These are phyloP conservation scores for Raddia distichophylla DNA, from an alignment of 176 grass and related monocot genomes.

Conservation along the genomic window DNA sequence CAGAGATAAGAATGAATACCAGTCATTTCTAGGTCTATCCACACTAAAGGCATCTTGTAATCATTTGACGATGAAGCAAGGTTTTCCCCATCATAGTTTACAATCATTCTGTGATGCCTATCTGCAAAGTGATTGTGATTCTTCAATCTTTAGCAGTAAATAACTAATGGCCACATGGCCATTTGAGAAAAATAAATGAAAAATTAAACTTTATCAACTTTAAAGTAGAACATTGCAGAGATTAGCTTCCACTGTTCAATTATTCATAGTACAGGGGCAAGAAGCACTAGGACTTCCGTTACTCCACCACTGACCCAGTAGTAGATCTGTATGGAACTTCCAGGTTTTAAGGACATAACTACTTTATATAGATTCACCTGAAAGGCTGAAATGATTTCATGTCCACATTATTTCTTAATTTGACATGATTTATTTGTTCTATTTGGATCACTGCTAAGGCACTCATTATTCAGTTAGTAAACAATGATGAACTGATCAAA, in stretches of 20 bases:
- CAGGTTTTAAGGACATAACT: conserved; percentile 5
- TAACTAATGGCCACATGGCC: background rate
- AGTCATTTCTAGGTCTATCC: conserved; percentile 94
- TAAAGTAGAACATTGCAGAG: conserved; percentile 14
- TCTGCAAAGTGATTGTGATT: conserved; percentile 34
- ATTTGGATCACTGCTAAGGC: background rate
- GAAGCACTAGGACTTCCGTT: conserved; percentile 11
- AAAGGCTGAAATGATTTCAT: background rate
- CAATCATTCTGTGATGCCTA: conserved; percentile 32
- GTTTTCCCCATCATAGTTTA: conserved; percentile 37
- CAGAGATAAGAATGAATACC: conserved; percentile 39
- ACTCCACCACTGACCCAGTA: conserved; percentile 17
- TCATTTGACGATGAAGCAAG: conserved; percentile 48
- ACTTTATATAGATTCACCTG: background rate
- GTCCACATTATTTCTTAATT: background rate
- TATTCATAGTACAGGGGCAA: background rate
- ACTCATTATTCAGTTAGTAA: background rate
- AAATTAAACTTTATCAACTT: background rate
- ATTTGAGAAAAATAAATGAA: background rate
- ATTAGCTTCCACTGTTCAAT: background rate
- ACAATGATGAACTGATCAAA: background rate
- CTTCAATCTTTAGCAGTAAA: background rate
- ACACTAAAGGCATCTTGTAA: conserved; percentile 72
- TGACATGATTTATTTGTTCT: background rate
- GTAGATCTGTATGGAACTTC: background rate